Evolutionary conservation across 441 rosid species (phyloP), one percentile per base, ranked within the genome.

Genomic region (Dalechampia spathulata): DNA sequence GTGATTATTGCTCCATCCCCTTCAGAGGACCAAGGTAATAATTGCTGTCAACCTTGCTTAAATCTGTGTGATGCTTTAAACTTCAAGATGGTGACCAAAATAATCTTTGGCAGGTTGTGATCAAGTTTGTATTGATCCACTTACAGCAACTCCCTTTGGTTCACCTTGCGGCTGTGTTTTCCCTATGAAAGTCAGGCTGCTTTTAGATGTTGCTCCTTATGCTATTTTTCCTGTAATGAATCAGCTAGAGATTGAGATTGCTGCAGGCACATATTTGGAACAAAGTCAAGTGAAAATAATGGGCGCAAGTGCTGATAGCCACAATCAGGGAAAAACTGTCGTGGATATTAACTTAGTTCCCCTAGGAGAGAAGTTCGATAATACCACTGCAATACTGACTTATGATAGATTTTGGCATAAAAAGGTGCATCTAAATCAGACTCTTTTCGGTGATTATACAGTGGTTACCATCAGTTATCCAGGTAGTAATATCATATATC

Each of bases 251-350:
- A 79, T 85, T 79, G 99, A 90, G 78, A 68, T 93, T 71, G 96
- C 99, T 32, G 78, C 85, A 37, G 96, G 96, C 62, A 81, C 87
- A 41, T 90, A 85, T 73, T 72, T 93, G 78, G 83, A 90, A 55
- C 97, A 87, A 71, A 90, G 97, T 72, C 99, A 93, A 73, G 99
- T 93, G 39, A 83, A 78, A 70, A 89, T 93, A 70, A 93, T 93
- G 97, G 99, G 96, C 61, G 99, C 95, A 7, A 83, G 73, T 67
- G 91, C 96, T 54, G 97, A 82, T 76, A 85, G 70, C 74, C 85
- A 81, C 73, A 78, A 93, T 67, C 97, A 90, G 65, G 97, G 85
- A 52, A 80, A 65, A 72, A 90, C 97, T 2, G 70, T 81, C 27
- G 96, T 93, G 22, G 96, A 90, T 69, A 64, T 93, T 65, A 82